Evolutionary conservation across 345 rosid species (phyloP), one percentile per base, ranked within the genome.

Genomic region (Streptanthus diversifolius): DNA sequence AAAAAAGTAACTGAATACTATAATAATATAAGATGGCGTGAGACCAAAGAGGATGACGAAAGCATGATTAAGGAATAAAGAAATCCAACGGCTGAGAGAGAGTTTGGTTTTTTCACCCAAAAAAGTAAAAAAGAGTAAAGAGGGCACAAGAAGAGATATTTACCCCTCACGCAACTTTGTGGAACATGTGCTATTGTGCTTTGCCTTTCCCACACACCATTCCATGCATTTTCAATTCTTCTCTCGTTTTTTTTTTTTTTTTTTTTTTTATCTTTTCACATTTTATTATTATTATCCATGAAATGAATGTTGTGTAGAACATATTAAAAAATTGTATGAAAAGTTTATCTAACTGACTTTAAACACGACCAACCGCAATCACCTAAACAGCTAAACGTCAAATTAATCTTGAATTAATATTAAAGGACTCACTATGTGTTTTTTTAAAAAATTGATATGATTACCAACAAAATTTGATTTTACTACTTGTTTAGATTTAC

Each of bases 131-230:
- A 64, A 45, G 17, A 66, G 17, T 66, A 66, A 49, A 49, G 19
- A 66, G 11, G 43, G 62, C 47, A 37, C 11, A 37, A 59, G n/a
- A 35, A 30, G 36, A 58, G 68, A 39, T 68, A 68, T 74, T 75
- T 59, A 43, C 11, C 58, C 32, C 49, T 61, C 79, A 75, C 74
- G 79, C 79, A 75, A 75, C 63, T 32, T 27, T 58, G 78, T 74
- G 71, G 71, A 73, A 67, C 53, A 66, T 66, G 68, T 59, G 62
- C 63, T 44, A 68, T 68, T 66, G 68, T 59, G 62, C 63, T 44
- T 75, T 68, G 79, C 74, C 64, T 43, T 68, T 53, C 56, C 63
- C 63, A 75, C 79, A 75, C 79, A 75, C 74, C 36, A 75, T 75
- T 66, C 56, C 79, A 60, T 58, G 67, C 78, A 37, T 43, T 55